phyloP scores from a whole-genome alignment of 192 early-diverging fungal genomes.

The Paraglomus brasilianum region DNA sequence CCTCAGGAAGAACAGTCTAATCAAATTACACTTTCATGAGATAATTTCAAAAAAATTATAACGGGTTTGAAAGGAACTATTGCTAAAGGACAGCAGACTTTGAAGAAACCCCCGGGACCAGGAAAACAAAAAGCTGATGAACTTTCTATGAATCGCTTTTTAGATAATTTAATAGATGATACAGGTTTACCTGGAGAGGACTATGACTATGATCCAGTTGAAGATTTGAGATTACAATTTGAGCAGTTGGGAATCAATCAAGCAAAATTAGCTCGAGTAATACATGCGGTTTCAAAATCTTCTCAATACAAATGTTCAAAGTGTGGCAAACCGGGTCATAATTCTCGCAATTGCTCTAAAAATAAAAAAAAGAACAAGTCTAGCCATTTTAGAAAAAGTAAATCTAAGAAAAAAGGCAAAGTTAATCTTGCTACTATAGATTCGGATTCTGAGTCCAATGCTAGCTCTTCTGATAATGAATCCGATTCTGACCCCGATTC shows the following conservation, averaged over 20 bases:
- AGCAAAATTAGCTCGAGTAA: neutral
- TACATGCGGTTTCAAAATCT: neutral
- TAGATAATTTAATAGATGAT: slow-evolving; percentile 5
- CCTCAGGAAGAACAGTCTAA: slow-evolving; percentile 13
- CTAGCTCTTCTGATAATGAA: slow-evolving; percentile 13
- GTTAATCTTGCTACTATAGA: slow-evolving; percentile 6
- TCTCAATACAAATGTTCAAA: slow-evolving; percentile 2
- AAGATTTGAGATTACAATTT: slow-evolving; percentile 5
- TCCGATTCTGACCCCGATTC: slow-evolving; percentile 7
- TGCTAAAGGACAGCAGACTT: slow-evolving; percentile 20
- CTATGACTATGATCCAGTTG: neutral
- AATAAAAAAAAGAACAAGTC: slow-evolving; percentile 8
- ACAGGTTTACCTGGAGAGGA: neutral
- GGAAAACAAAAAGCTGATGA: slow-evolving; percentile 16
- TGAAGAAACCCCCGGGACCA: slow-evolving; percentile 10
- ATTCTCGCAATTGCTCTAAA: slow-evolving; percentile 2
- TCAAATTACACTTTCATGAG: slow-evolving; percentile 10
- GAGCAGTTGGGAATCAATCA: neutral
- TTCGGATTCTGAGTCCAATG: slow-evolving; percentile 12
- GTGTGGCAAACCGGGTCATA: neutral
- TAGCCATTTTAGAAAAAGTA: neutral
- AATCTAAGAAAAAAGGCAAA: slow-evolving; percentile 16
- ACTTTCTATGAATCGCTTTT: slow-evolving; percentile 14
- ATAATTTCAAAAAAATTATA: slow-evolving; percentile 20
- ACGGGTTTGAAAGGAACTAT: slow-evolving; percentile 17